phyloP scores from a whole-genome alignment of 2,329 filamentous ascomycete genomes.

The Neonectria sp. region DNA sequence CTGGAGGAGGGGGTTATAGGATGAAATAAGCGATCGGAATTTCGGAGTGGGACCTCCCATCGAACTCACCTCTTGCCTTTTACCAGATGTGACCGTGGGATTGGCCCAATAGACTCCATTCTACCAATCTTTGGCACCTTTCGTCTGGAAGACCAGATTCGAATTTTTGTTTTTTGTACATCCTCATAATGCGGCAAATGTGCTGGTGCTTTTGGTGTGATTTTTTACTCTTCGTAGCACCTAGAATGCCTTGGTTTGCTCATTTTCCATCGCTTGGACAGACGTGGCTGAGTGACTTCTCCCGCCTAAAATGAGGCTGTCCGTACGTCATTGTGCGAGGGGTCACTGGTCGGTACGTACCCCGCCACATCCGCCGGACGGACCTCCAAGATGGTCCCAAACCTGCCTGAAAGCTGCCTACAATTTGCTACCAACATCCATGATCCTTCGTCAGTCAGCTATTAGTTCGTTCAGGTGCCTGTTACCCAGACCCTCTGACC shows the following conservation, averaged over 20 bases:
- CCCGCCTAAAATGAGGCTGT: slow-evolving; percentile 2
- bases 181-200: slow-evolving; percentile 18
- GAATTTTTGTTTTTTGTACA: slow-evolving; percentile 54
- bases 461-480: slow-evolving; percentile 35
- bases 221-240: not conserved
- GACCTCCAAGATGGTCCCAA: slow-evolving; percentile 17
- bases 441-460: slow-evolving; percentile 32
- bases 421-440: slow-evolving; percentile 20
- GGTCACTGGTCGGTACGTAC: slow-evolving; percentile 11
- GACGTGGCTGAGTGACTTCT: not conserved
- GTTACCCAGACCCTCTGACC: slow-evolving; percentile 26
- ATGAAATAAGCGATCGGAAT: not conserved
- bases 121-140: slow-evolving; percentile 66
- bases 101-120: slow-evolving; percentile 68
- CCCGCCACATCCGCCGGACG: slow-evolving; percentile 7
- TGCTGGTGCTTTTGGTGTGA: slow-evolving; percentile 21
- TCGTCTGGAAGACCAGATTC: slow-evolving; percentile 59
- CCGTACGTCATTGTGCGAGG: slow-evolving; percentile 26
- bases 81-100: slow-evolving; percentile 84
- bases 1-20: slow-evolving; percentile 34
- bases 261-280: fast-evolving
- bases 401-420: slow-evolving; percentile 21
- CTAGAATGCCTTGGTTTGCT: not conserved
- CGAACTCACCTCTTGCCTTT: slow-evolving; percentile 85
- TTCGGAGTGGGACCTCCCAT: slow-evolving; percentile 79